These are phyloP conservation scores for Pyropia haitanensis DNA, from an alignment of 23 red algal species.

Conservation along the genomic window DNA sequence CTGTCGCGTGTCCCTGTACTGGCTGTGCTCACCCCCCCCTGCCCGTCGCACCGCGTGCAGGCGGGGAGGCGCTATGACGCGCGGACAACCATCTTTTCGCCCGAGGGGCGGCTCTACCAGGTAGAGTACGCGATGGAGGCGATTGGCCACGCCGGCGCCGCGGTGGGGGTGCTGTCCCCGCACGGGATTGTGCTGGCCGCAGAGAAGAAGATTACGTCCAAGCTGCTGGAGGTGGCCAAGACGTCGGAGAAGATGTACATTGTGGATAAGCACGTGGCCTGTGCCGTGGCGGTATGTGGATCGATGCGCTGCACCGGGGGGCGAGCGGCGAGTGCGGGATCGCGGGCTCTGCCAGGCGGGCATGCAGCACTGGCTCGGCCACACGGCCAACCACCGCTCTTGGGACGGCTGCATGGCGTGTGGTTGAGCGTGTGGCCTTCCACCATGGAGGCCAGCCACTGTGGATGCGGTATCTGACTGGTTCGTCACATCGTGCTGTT, in stretches of 20 bases:
- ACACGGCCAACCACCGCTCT: too few relatives aligned
- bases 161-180: slow-evolving; percentile 69
- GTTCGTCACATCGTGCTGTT: not conserved
- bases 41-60: too few relatives aligned
- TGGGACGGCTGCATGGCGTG: too few relatives aligned
- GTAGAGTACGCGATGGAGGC: slow-evolving; percentile 99
- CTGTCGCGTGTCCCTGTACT: too few relatives aligned
- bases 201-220: slow-evolving; percentile 91
- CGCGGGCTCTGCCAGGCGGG: too few relatives aligned
- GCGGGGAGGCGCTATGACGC: slow-evolving; percentile 29
- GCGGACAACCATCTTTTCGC: slow-evolving; percentile 76
- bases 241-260: slow-evolving; percentile 99
- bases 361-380: too few relatives aligned
- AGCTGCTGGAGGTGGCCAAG: slow-evolving; percentile 82
- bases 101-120: slow-evolving; percentile 95
- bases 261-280: slow-evolving; percentile 87
- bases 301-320: too few relatives aligned
- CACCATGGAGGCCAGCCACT: not conserved
- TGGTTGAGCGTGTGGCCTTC: too few relatives aligned
- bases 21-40: too few relatives aligned
- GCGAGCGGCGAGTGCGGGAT: too few relatives aligned
- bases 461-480: not conserved
- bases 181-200: slow-evolving; percentile 95
- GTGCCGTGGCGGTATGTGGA: slow-evolving; percentile 56
- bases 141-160: slow-evolving; percentile 92